A percentile compares a stretch with the other conserved stretches of the same genome.
phyloP scores from a whole-genome alignment of 163 green algal species.

The Prototheca cutis region DNA sequence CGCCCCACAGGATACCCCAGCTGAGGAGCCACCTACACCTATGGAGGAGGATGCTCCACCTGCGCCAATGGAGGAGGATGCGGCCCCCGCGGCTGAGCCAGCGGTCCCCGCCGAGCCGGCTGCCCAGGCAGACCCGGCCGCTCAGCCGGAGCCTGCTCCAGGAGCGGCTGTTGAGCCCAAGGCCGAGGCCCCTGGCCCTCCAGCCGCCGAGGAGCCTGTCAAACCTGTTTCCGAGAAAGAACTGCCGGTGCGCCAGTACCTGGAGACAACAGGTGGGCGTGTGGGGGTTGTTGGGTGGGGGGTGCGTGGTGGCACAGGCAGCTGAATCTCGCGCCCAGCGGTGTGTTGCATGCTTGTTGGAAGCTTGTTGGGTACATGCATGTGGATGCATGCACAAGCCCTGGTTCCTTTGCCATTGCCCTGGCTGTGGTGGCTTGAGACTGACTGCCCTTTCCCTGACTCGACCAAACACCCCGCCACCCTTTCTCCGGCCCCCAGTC shows the following conservation, averaged over 20 bases:
- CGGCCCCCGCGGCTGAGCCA: neutral
- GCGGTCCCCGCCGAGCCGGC: neutral
- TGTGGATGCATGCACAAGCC: no score
- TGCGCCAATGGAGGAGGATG: neutral
- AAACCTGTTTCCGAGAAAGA: no score
- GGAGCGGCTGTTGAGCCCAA: neutral
- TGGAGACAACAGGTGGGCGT: neutral
- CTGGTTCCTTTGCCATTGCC: neutral
- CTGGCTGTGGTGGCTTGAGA: neutral
- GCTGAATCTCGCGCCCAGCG: no score
- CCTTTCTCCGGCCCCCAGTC: neutral
- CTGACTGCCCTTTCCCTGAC: neutral
- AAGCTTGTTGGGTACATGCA: no score
- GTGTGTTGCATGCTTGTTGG: no score
- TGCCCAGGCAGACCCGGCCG: no score
- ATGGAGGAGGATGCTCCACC: neutral
- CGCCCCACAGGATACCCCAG: no score
- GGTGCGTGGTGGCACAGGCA: neutral
- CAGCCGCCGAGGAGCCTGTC: no score
- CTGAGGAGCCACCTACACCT: neutral
- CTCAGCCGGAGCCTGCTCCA: no score
- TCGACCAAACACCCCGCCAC: no score
- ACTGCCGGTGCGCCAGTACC: slow-evolving; percentile 2
- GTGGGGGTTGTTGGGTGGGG: neutral
- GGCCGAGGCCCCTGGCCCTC: neutral